A percentile compares a stretch with the other conserved stretches of the same genome.
phyloP scores from a whole-genome alignment of 2,329 filamentous ascomycete species.

The Pleoardoris graminearum region DNA sequence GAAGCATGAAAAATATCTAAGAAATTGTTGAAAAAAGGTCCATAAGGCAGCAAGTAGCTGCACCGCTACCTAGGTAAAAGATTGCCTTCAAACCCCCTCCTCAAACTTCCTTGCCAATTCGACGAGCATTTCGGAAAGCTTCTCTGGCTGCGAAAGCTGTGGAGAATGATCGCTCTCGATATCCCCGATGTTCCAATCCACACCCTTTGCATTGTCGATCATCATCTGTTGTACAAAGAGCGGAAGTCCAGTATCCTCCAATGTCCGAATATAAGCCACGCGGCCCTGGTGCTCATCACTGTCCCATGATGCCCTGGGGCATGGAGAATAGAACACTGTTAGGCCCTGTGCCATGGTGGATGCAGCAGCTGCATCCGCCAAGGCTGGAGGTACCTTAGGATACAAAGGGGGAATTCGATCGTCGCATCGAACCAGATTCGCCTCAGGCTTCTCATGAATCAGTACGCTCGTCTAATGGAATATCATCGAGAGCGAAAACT shows the following conservation, averaged over 20 bases:
- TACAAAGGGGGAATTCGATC: constrained; percentile 21
- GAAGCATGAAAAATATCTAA: too few relatives aligned
- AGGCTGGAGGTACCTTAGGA: constrained; percentile 13
- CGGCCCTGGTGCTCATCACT: constrained; percentile 12
- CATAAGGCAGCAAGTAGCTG: too few relatives aligned
- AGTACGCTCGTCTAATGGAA: neutral
- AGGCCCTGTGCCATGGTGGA: constrained; percentile 19
- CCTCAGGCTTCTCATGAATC: constrained; percentile 2
- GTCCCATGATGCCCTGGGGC: constrained; percentile 14
- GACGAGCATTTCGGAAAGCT: constrained; percentile 23
- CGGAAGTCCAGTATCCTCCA: constrained; percentile 31
- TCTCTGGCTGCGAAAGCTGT: constrained; percentile 42
- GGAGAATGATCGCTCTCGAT: constrained; percentile 40
- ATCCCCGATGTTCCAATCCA: constrained; percentile 28
- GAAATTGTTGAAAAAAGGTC: too few relatives aligned
- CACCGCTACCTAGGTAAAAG: too few relatives aligned
- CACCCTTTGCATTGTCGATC: constrained; percentile 14
- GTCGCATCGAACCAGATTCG: constrained; percentile 25
- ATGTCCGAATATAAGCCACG: constrained; percentile 14
- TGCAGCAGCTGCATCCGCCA: constrained; percentile 13
- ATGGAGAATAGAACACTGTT: constrained; percentile 14
- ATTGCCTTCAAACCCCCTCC: neutral
- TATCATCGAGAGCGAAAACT: neutral
- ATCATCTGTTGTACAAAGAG: constrained; percentile 27
- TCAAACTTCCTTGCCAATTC: constrained; percentile 13